These are phyloP conservation scores for Lolium multiflorum DNA, from an alignment of 176 grass and related monocot genomes.

Conservation along the genomic window DNA sequence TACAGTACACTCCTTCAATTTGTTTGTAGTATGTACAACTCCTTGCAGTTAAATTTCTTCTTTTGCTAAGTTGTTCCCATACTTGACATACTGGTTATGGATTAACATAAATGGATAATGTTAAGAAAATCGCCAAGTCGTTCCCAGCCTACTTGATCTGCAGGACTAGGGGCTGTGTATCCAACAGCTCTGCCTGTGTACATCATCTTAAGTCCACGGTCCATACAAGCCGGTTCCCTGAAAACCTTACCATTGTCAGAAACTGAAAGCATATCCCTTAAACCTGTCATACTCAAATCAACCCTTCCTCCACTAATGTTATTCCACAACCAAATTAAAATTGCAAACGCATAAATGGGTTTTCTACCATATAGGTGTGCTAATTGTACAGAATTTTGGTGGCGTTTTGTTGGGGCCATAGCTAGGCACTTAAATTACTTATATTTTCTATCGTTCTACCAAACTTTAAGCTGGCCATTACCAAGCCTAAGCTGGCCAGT, in stretches of 20 bases:
- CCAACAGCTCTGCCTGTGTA: neutral
- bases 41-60: neutral
- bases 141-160: neutral
- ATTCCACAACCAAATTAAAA: neutral
- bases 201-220: neutral
- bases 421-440: neutral
- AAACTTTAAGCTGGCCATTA: neutral
- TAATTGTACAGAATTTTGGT: neutral
- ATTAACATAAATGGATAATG: too few species aligned
- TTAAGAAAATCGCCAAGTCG: neutral
- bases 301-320: neutral
- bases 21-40: neutral
- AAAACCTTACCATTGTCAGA: neutral
- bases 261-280: neutral
- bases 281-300: neutral
- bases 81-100: too few species aligned
- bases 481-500: conserved; percentile 11
- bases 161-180: neutral
- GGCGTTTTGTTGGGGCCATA: neutral
- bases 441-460: neutral
- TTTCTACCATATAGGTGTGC: neutral
- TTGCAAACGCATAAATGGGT: neutral
- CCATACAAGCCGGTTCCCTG: neutral
- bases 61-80: neutral
- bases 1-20: neutral